Percentiles rank a stretch among this genome's conserved stretches.
Evolutionary conservation across 768 basidiomycete genomes (phyloP).

Genomic region (Neoboletus brunneissimus): DNA sequence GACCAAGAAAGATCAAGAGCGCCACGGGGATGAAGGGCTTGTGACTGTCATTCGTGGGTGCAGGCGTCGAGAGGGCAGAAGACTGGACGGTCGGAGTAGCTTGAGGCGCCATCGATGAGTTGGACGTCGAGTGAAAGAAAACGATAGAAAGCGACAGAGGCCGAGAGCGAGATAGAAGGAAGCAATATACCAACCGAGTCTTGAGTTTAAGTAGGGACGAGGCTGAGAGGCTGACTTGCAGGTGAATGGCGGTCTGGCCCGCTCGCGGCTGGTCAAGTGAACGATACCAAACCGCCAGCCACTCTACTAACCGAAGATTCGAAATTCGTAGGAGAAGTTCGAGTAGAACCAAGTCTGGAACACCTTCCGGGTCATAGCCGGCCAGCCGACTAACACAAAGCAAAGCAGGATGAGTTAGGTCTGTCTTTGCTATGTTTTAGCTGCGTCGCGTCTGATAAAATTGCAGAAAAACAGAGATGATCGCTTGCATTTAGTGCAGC

Average conservation of each 20-base stretch:
- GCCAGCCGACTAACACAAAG: no score
- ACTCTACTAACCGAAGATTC: neutral
- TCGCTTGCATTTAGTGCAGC: no score
- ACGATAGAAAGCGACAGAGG: constrained; percentile 11
- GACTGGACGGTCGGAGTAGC: constrained; percentile 2
- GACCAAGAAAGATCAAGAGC: constrained; percentile 23
- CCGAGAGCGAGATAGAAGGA: constrained; percentile 12
- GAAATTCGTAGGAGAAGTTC: neutral
- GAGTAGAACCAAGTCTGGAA: neutral
- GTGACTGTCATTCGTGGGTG: neutral
- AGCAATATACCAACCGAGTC: neutral
- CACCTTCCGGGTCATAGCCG: no score
- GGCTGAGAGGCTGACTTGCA: constrained; percentile 22
- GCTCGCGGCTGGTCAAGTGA: constrained; percentile 9
- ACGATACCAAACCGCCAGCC: neutral
- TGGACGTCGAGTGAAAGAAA: neutral
- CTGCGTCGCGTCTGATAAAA: no score
- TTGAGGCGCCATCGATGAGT: constrained; percentile 26
- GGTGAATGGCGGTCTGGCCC: neutral
- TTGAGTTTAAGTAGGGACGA: constrained; percentile 4
- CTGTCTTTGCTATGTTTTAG: no score
- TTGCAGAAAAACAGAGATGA: no score
- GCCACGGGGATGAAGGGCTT: constrained; percentile 17
- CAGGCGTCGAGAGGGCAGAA: constrained; percentile 3
- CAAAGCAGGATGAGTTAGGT: no score